Evolutionary conservation across 225 moss, liverwort and hornwort genomes (phyloP), one percentile per base, ranked within the genome.

Genomic region (Bryum argenteum): DNA sequence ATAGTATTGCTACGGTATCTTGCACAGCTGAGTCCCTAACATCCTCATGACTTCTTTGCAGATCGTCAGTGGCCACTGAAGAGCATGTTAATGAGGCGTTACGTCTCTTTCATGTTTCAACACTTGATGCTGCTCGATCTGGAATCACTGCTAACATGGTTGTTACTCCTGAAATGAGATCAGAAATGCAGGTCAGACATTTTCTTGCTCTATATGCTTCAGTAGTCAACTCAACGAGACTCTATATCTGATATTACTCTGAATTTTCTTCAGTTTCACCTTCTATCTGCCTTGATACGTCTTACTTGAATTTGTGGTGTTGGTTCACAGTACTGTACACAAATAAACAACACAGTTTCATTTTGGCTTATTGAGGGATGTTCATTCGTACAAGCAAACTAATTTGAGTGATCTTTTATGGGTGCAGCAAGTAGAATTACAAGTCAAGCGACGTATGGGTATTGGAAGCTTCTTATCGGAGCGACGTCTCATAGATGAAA

Each of bases 381-480:
- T 15, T 51, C 61, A 65, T 61, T 66, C 8, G 1, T 6, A 10
- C 23, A 16, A 4, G 58, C 64, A 54, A 50, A 16, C 74, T 75
- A 42, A 78, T n/a, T 1, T 19, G 41, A 11, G 71, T 24, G 42
- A 16, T 24, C 40, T 66, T n/a, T 24, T 64, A 43, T 52, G 11
- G 14, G 45, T 72, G 81, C 86, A 96, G 93, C 91, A 91, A 91
- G 93, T 96, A 37, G 96, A 96, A 77, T 42, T 87, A 63, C 96
- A 96, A 81, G 84, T 96, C 39, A 91, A 88, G 75, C 75, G 93
- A 44, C 86, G 91, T 14, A 93, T 96, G 96, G 90, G 89, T 55
- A 93, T 93, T 56, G 93, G 93, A 65, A 96, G 89, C 75, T 88
- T 91, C 73, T 87, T 96, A 72, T 93, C 91, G 9, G 91, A 91